Conservation (phyloP, 371 early-diverging fungal genomes). For the Dentiscutata heterogama region DNA sequence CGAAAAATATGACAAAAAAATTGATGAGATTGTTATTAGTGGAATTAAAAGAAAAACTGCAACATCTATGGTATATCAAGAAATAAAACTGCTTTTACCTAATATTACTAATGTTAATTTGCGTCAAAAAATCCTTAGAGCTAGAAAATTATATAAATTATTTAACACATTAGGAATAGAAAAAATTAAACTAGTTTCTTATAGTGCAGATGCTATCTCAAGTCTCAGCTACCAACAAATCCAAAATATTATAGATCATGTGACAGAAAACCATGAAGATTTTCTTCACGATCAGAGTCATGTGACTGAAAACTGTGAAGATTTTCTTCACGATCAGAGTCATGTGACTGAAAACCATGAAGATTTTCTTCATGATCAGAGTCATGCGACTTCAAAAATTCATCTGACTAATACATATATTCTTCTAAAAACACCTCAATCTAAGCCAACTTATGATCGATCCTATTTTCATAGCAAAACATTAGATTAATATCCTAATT, state of each 20-base stretch:
- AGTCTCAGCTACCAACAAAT: conserved; percentile 12
- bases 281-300: conserved; percentile 13
- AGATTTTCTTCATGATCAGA: conserved; percentile 16
- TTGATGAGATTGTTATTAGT: conserved; percentile 27
- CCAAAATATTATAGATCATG: conserved; percentile 31
- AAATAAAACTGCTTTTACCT: conserved; percentile 14
- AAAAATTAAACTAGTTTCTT: conserved; percentile 19
- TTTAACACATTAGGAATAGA: conserved; percentile 13
- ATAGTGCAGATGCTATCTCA: conserved; percentile 28
- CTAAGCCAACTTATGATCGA: too few relatives aligned
- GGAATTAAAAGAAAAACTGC: conserved; percentile 17
- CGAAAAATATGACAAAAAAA: conserved; percentile 29
- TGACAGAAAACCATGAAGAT: conserved; percentile 3
- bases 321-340: conserved; percentile 11
- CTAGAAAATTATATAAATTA: conserved; percentile 25
- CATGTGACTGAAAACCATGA: neutral
- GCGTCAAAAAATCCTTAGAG: neutral
- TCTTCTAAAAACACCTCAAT: conserved; percentile 1
- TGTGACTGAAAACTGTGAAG: neutral
- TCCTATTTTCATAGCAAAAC: too few relatives aligned
- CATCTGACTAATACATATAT: neutral
- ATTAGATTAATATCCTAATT: too few relatives aligned
- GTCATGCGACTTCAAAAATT: neutral
- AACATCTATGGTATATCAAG: conserved; percentile 3
- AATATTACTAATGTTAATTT: conserved; percentile 13